Evolutionary conservation across 768 basidiomycete species (phyloP), one percentile per base, ranked within the genome.

Genomic region (Boletales sp.): DNA sequence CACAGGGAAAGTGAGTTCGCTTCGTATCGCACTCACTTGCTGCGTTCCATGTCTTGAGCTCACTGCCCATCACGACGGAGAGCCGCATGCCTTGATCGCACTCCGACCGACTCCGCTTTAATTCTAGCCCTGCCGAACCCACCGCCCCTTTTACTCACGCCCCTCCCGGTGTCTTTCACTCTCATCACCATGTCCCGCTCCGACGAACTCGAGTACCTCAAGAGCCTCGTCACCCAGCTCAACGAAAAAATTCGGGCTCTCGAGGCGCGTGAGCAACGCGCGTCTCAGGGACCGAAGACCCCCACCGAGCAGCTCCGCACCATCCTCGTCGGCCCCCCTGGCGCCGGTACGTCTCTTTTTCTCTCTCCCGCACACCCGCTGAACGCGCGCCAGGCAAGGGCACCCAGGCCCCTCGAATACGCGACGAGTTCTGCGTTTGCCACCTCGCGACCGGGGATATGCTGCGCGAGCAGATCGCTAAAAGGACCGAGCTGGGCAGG

Each of bases 391-490:
- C 18, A 97, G 95, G 95, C 58, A 99, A 99, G 79, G 97, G 97
- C 24, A 99, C 97, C 3, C 97, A 99, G 70, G 97, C 94, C 0
- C 95, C 97, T 6, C 81, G 78, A 66, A 94, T 99, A 74, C 84
- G 86, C 45, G 85, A 92, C 55, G 81, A 90, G 64, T 99, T 89
- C 77, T 94, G 93, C 66, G 83, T 99, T 40, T 99, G 97, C 77
- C 97, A 99, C 74, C 76, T 99, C 60, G 95, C 97, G 21, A 99
- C 97, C 29, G 97, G 97, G 17, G 97, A 99, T 75, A 95, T 99
- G 93, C 79, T 99, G 50, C 87, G 97, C 43, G 90, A 93, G 55
- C 93, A 99, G 69, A 93, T 99, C 53, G 64, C 83, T 32, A 70
- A 84, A 66, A 87, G 94, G 74, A 97, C 97, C 5, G 73, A 81